Percentiles rank a stretch among this genome's conserved stretches.
phyloP scores from a whole-genome alignment of 1,284 basidiomycete species.

The Cerrena zonata region DNA sequence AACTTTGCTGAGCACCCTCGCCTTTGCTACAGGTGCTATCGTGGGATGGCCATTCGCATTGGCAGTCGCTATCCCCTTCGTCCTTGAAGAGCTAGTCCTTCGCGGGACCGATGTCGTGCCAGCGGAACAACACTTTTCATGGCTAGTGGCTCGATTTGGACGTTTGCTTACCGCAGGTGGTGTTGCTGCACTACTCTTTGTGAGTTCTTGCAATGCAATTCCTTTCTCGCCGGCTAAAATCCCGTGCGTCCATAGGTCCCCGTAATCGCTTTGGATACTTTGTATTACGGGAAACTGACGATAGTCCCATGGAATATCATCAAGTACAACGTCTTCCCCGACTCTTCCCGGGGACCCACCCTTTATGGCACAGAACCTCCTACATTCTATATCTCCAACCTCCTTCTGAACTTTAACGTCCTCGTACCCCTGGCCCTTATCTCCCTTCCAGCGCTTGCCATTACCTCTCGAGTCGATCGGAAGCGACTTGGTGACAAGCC shows the following conservation, averaged over 20 bases:
- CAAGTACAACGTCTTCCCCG: slow-evolving; percentile 86
- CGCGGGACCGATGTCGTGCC: slow-evolving; percentile 69
- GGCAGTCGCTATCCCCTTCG: slow-evolving; percentile 81
- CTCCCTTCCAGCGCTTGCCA: slow-evolving; percentile 72
- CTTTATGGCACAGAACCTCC: slow-evolving; percentile 91
- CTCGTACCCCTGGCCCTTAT: slow-evolving; percentile 74
- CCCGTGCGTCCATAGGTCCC: slow-evolving; percentile 54
- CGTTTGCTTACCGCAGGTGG: slow-evolving; percentile 56
- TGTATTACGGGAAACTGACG: slow-evolving; percentile 77
- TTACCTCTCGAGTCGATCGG: slow-evolving; percentile 74
- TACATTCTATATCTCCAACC: slow-evolving; percentile 80
- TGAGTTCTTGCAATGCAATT: slow-evolving; percentile 48
- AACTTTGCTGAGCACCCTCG: slow-evolving; percentile 59
- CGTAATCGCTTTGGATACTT: slow-evolving; percentile 75
- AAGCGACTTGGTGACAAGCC: slow-evolving; percentile 70
- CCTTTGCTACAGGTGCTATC: slow-evolving; percentile 80
- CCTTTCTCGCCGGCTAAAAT: neutral
- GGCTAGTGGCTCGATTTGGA: slow-evolving; percentile 59
- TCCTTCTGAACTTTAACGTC: slow-evolving; percentile 91
- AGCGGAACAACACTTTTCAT: slow-evolving; percentile 40
- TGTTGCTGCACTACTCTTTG: slow-evolving; percentile 60
- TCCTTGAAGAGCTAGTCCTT: slow-evolving; percentile 85
- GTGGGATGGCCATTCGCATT: slow-evolving; percentile 95
- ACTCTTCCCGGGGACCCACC: slow-evolving; percentile 74
- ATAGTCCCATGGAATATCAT: slow-evolving; percentile 92